These are phyloP conservation scores for Mycena latifolia DNA, from an alignment of 768 basidiomycete species.

Conservation along the genomic window DNA sequence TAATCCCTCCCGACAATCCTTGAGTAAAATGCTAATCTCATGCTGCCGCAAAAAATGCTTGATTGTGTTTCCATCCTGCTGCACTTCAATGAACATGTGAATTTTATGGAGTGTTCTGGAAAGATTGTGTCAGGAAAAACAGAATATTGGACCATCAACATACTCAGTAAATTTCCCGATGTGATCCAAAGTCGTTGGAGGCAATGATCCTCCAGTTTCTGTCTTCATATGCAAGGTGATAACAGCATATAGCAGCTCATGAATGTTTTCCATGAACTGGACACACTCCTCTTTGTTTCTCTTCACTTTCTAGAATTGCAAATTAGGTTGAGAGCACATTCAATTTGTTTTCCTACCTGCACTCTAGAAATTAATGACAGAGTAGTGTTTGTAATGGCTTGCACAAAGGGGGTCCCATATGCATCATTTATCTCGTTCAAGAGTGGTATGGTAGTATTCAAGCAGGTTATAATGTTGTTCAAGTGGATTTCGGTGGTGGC, in stretches of 20 bases:
- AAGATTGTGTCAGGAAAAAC: no score
- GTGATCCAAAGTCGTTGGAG: not conserved
- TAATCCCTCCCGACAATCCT: no score
- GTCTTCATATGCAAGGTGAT: constrained; percentile 1
- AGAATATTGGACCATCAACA: no score
- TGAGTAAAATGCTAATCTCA: no score
- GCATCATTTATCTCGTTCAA: not conserved
- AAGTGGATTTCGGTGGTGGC: not conserved
- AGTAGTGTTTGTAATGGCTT: not conserved
- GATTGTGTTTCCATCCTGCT: no score
- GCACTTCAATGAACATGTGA: no score
- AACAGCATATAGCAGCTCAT: not conserved
- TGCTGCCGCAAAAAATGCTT: no score
- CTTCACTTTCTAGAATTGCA: not conserved
- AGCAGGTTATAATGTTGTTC: not conserved
- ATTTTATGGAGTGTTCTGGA: no score
- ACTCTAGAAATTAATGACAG: not conserved
- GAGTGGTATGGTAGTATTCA: not conserved
- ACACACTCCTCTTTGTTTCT: not conserved
- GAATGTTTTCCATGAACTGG: constrained; percentile 10
- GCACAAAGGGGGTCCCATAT: not conserved
- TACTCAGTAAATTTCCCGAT: constrained; percentile 1
- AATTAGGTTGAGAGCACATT: not conserved
- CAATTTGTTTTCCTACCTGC: not conserved
- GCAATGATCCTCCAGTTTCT: not conserved